These are phyloP conservation scores for Termitomyces sp. DNA, from an alignment of 768 basidiomycete species.

Conservation along the genomic window DNA sequence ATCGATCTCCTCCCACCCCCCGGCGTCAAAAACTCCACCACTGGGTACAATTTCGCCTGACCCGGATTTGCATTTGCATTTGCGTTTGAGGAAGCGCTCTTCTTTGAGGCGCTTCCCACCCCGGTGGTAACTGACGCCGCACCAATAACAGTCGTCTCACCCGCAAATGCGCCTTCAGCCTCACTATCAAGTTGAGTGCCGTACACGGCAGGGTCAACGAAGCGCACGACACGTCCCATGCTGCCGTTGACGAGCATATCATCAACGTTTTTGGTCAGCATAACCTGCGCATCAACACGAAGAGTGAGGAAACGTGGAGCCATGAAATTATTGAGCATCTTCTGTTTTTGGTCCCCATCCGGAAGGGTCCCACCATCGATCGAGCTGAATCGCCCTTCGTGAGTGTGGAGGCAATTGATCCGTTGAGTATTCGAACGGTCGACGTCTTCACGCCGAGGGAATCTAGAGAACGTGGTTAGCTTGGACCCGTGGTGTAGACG, in stretches of 20 bases:
- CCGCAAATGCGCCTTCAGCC: slow-evolving; percentile 22
- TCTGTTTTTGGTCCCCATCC: slow-evolving; percentile 59
- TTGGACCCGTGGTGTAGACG: slow-evolving; percentile 2
- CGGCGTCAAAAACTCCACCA: slow-evolving; percentile 74
- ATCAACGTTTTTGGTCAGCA: slow-evolving; percentile 94
- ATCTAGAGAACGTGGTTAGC: slow-evolving; percentile 44
- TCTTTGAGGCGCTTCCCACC: slow-evolving; percentile 21
- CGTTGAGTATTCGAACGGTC: slow-evolving; percentile 76
- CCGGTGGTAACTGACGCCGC: slow-evolving; percentile 22
- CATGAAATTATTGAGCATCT: slow-evolving; percentile 89
- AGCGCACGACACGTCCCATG: slow-evolving; percentile 81
- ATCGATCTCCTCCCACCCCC: slow-evolving; percentile 51
- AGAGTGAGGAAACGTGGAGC: slow-evolving; percentile 69
- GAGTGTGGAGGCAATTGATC: slow-evolving; percentile 55
- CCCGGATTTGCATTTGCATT: no score
- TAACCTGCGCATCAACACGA: slow-evolving; percentile 83
- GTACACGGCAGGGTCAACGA: slow-evolving; percentile 52
- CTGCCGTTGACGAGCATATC: slow-evolving; percentile 92
- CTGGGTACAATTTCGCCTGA: slow-evolving; percentile 42
- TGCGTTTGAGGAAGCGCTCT: slow-evolving; percentile 19
- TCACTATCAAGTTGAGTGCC: slow-evolving; percentile 38
- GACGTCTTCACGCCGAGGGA: slow-evolving; percentile 90
- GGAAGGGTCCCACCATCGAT: slow-evolving; percentile 59
- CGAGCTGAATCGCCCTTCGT: slow-evolving; percentile 51
- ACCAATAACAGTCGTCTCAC: slow-evolving; percentile 23